phyloP scores from a whole-genome alignment of 495 filamentous ascomycete species.

The Penicillium canariense region DNA sequence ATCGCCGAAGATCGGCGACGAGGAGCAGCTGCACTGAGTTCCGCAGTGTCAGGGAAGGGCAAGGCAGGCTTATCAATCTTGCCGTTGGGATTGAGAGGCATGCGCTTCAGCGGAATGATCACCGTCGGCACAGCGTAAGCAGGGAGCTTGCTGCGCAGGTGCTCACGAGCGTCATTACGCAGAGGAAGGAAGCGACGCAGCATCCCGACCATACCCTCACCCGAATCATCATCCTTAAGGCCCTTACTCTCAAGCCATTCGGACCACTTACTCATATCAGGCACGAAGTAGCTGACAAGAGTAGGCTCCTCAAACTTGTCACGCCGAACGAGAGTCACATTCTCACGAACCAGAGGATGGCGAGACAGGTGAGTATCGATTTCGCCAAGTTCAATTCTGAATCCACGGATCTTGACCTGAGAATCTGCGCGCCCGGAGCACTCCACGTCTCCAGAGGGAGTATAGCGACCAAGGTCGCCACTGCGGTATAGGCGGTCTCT shows the following conservation, averaged over 20 bases:
- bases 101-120: conserved; percentile 72
- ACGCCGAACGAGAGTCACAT: conserved; percentile 80
- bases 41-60: conserved; percentile 81
- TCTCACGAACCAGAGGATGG: conserved; percentile 78
- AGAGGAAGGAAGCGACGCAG: conserved; percentile 64
- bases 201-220: conserved; percentile 57
- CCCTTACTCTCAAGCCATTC: conserved; percentile 60
- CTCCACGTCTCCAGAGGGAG: conserved; percentile 69
- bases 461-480: conserved; percentile 77
- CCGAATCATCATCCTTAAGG: conserved; percentile 46
- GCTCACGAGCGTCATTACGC: conserved; percentile 69
- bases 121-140: conserved; percentile 78
- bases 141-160: conserved; percentile 73
- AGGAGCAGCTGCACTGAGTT: conserved; percentile 45
- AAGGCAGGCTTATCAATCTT: conserved; percentile 90
- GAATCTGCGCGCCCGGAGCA: conserved; percentile 79
- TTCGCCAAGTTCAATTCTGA: conserved; percentile 91
- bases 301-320: conserved; percentile 89
- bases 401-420: conserved; percentile 94
- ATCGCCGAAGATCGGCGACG: conserved; percentile 36
- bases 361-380: conserved; percentile 83
- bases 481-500: conserved; percentile 84
- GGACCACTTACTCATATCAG: conserved; percentile 70
- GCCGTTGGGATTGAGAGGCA: conserved; percentile 92
- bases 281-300: conserved; percentile 88